phyloP scores from a whole-genome alignment of 768 basidiomycete species.

The Leccinum pellstonianum region DNA sequence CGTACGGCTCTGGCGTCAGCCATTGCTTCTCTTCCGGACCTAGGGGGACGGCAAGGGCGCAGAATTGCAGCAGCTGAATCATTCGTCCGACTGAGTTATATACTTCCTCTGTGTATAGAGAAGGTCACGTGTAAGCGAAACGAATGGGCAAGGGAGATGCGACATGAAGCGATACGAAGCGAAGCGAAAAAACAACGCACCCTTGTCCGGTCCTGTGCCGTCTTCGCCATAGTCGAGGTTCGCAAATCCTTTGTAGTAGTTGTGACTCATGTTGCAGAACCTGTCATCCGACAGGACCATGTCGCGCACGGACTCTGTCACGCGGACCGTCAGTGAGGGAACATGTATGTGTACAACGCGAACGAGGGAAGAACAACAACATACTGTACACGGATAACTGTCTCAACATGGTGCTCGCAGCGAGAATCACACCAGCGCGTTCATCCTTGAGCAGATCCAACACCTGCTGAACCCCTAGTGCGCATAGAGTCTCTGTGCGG shows the following conservation, averaged over 20 bases:
- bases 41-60: background rate
- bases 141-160: background rate
- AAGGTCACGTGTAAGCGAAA: background rate
- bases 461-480: conserved; percentile 11
- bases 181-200: background rate
- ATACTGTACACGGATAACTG: conserved; percentile 17
- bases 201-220: conserved; percentile 7
- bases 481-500: conserved; percentile 11
- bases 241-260: conserved; percentile 18
- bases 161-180: too few species aligned
- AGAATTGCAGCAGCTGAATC: conserved; percentile 20
- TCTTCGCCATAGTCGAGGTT: conserved; percentile 17
- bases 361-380: background rate
- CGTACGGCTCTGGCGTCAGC: conserved; percentile 14
- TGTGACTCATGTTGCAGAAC: conserved; percentile 21
- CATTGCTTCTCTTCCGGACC: conserved; percentile 4
- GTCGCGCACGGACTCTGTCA: conserved; percentile 17
- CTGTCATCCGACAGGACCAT: conserved; percentile 8
- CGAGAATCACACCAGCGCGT: conserved; percentile 16
- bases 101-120: conserved; percentile 20
- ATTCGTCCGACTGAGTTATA: conserved; percentile 22
- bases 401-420: conserved; percentile 14
- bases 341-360: background rate
- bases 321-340: background rate
- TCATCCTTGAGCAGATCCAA: conserved; percentile 19